phyloP scores from a whole-genome alignment of 768 basidiomycete genomes.

The Panaeolus papilionaceus region DNA sequence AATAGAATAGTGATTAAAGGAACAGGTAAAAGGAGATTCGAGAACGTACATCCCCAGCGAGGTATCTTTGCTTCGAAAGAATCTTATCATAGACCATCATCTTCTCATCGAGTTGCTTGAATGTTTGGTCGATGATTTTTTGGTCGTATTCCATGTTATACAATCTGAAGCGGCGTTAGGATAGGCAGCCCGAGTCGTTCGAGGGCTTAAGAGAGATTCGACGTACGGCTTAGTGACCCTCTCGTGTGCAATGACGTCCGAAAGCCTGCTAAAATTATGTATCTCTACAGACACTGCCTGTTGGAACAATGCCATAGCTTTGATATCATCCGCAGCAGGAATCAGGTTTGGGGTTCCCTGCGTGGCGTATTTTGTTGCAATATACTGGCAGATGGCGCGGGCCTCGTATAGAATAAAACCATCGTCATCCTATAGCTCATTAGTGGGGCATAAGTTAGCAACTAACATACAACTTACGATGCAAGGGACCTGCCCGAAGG shows the following conservation, averaged over 20 bases:
- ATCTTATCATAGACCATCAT: slow-evolving; percentile 61
- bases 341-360: slow-evolving; percentile 53
- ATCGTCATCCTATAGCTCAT: slow-evolving; percentile 48
- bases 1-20: neutral
- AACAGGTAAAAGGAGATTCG: neutral
- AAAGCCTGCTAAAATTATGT: slow-evolving; percentile 52
- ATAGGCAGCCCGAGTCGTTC: neutral
- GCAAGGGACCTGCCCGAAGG: slow-evolving; percentile 69
- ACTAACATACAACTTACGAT: slow-evolving; percentile 40
- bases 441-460: neutral
- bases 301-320: slow-evolving; percentile 46
- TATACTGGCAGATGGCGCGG: slow-evolving; percentile 63
- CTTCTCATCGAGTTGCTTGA: slow-evolving; percentile 40
- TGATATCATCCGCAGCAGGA: slow-evolving; percentile 42
- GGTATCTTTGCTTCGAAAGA: slow-evolving; percentile 57
- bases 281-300: slow-evolving; percentile 55
- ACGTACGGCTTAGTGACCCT: slow-evolving; percentile 57
- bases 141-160: slow-evolving; percentile 27
- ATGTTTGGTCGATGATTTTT: slow-evolving; percentile 35
- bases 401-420: slow-evolving; percentile 66
- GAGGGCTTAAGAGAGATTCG: neutral
- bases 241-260: slow-evolving; percentile 45
- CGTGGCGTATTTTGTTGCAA: slow-evolving; percentile 54
- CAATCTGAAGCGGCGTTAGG: neutral
- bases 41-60: slow-evolving; percentile 55